Base-by-base conservation (phyloP, 192 early-diverging fungal genomes). In the Coemansia sp. region DNA sequence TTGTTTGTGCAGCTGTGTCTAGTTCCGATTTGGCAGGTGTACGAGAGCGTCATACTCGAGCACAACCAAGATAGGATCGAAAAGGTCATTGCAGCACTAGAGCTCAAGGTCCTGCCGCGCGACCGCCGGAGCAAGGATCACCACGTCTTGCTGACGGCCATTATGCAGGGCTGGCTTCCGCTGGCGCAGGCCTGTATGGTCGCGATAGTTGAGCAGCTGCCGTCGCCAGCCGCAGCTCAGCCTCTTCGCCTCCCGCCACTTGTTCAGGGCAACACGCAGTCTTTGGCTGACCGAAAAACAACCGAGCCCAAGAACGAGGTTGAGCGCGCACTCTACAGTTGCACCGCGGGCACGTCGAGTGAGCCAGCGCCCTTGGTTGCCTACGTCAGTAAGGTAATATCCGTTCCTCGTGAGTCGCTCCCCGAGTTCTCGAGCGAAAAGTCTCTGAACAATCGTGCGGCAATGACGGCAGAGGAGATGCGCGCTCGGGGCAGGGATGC, bases 1-100 rank as follows among this genome's bases (percentile, higher is more conserved):
- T 83, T 99, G 84, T 97, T 97, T 85, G 95, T 97, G 41, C 97
- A 99, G 73, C 88, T 99, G 53, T 91, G 94, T 6, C 69, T 99
- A 63, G 88, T 92, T 16, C 96, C 98, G 56, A 85, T 99, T 20
- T 99, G 95, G 95, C 87, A 93, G 64, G 87, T 98, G 0, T 98
- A 98, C 73, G 92, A 97, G 39, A 88, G 88, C 53, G 86, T 86
- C 16, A 72, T 91, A 11, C 64, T 87, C 14, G 71, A 90, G 20
- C 85, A 81, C 18, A 78, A 93, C 71, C 86, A 88, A n/a, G 93
- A 91, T 43, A 92, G 90, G 62, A 87, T 93, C 9, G 95, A 97
- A 65, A 98, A 97, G 68, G 96, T 99, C 57, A 92, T 96, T 26
- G 85, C 85, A 38, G 84, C 94, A 3, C 84, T 99, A 11, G 88